A percentile compares a stretch with the other conserved stretches of the same genome.
phyloP scores from a whole-genome alignment of 371 early-diverging fungal species.

The Rhizomucor pusillus region DNA sequence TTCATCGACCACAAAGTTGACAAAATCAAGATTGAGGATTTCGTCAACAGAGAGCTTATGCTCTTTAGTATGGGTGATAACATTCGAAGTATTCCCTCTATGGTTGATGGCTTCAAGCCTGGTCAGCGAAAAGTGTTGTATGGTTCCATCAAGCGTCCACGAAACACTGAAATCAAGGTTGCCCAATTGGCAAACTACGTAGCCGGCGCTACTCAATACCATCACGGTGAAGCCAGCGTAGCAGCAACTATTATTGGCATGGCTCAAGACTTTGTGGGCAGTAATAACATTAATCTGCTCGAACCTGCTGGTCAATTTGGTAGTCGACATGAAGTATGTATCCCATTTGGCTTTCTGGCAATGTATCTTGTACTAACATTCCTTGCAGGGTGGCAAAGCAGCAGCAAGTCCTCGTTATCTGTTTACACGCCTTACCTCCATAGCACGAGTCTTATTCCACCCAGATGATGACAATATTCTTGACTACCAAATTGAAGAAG shows the following conservation, averaged over 20 bases:
- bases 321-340: conserved; percentile 73
- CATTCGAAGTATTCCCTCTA: conserved; percentile 95
- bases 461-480: conserved; percentile 90
- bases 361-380: not conserved
- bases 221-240: conserved; percentile 97
- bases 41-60: conserved; percentile 98
- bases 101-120: conserved; percentile 99
- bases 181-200: conserved; percentile 96
- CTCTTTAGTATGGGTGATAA: conserved; percentile 98
- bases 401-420: conserved; percentile 99
- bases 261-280: conserved; percentile 99
- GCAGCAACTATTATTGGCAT: conserved; percentile 92
- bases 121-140: conserved; percentile 99
- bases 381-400: conserved; percentile 92
- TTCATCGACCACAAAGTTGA: conserved; percentile 87
- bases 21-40: conserved; percentile 88
- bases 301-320: conserved; percentile 98
- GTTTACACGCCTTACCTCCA: conserved; percentile 76
- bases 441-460: conserved; percentile 88
- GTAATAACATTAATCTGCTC: conserved; percentile 96
- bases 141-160: conserved; percentile 90
- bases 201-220: conserved; percentile 93
- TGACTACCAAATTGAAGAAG: conserved; percentile 94
- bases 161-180: conserved; percentile 87
- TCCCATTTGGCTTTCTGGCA: not conserved